Conservation (phyloP, 805 yeast species). For the Ogataea chonburiensis region DNA sequence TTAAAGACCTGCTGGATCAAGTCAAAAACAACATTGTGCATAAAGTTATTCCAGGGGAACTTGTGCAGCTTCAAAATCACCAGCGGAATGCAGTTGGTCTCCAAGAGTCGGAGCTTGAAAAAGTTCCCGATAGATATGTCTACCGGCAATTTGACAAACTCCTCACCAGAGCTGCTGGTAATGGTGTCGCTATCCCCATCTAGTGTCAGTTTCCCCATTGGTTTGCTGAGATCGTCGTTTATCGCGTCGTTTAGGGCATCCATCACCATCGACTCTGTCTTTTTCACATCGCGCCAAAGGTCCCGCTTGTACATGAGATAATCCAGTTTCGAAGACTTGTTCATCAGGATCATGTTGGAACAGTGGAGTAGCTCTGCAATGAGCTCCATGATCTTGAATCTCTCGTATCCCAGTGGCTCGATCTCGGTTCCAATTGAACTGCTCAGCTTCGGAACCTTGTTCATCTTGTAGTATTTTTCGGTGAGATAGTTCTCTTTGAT, state of each 20-base stretch:
- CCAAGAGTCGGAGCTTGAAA: constrained; percentile 75
- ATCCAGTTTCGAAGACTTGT: constrained; percentile 65
- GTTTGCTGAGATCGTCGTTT: constrained; percentile 22
- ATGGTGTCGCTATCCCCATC: constrained; percentile 28
- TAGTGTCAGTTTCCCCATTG: constrained; percentile 30
- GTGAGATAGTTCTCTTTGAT: constrained; percentile 34
- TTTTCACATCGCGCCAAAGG: constrained; percentile 55
- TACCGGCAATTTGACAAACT: constrained; percentile 27
- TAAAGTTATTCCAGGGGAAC: constrained; percentile 95
- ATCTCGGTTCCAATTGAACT: constrained; percentile 59
- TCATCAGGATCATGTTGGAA: constrained; percentile 89
- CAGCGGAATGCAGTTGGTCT: constrained; percentile 60
- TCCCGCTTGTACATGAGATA: constrained; percentile 70
- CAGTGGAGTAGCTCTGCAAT: constrained; percentile 94
- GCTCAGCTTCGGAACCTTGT: constrained; percentile 31
- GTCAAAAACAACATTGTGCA: constrained; percentile 96
- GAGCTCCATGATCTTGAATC: constrained; percentile 85
- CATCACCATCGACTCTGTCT: constrained; percentile 36
- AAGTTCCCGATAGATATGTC: constrained; percentile 66
- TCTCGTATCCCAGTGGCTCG: constrained; percentile 83
- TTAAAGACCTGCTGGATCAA: constrained; percentile 90
- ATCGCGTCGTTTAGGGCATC: constrained; percentile 37
- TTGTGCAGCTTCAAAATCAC: constrained; percentile 68
- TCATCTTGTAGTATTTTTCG: constrained; percentile 31
- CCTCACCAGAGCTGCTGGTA: constrained; percentile 12